These are phyloP conservation scores for Pleodorina starrii DNA, from an alignment of 139 green algal species.

Conservation along the genomic window DNA sequence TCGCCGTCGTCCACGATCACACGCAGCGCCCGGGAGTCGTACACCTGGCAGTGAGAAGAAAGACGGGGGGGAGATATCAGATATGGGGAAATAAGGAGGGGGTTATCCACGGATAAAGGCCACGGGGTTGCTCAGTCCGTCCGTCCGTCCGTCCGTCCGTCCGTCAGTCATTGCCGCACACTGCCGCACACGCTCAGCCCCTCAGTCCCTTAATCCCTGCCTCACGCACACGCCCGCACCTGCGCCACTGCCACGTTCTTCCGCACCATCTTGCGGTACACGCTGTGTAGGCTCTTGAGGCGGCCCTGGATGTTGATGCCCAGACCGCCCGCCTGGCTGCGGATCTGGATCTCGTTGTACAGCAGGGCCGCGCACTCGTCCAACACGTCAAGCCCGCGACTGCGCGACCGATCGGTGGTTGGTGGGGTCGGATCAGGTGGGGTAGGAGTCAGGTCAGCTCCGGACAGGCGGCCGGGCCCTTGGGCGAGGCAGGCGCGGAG, in stretches of 20 bases:
- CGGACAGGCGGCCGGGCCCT: too few relatives aligned
- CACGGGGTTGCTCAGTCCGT: too few relatives aligned
- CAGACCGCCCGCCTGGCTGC: conserved; percentile 49
- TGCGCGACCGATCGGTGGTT: too few relatives aligned
- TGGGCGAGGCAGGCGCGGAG: too few relatives aligned
- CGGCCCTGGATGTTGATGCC: conserved; percentile 72
- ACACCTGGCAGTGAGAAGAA: conserved; percentile 84
- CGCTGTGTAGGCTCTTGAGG: conserved; percentile 92
- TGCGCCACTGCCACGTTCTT: conserved; percentile 84
- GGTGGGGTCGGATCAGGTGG: too few relatives aligned
- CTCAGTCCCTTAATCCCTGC: background rate
- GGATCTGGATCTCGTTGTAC: conserved; percentile 64
- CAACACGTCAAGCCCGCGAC: conserved; percentile 64
- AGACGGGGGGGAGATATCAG: too few relatives aligned
- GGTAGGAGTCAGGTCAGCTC: too few relatives aligned
- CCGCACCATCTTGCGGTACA: conserved; percentile 91
- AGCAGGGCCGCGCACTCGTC: conserved; percentile 65
- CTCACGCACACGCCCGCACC: conserved; percentile 48
- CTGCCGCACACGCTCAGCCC: too few relatives aligned
- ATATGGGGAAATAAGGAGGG: too few relatives aligned
- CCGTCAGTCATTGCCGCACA: too few relatives aligned
- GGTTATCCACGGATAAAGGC: too few relatives aligned
- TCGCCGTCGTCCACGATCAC: conserved; percentile 91
- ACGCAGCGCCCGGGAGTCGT: conserved; percentile 90
- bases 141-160: too few relatives aligned